Conservation (phyloP, 805 yeast species). For the Priceomyces melissophilus region DNA sequence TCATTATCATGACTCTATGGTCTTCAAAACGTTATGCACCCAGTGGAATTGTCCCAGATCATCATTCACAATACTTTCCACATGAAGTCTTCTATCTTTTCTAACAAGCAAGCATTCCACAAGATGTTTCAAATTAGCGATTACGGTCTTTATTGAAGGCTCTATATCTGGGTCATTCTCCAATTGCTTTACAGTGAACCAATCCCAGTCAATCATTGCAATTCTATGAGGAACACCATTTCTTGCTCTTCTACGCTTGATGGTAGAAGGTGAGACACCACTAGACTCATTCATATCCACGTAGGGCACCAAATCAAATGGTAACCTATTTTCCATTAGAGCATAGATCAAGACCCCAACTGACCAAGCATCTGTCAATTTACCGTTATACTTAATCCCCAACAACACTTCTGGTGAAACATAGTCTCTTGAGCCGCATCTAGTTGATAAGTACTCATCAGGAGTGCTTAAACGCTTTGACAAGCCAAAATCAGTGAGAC, state of each 20-base stretch:
- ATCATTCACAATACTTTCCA: slow-evolving; percentile 7
- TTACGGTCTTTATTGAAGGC: slow-evolving; percentile 14
- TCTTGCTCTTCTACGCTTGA: slow-evolving; percentile 39
- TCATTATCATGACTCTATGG: too few relatives aligned
- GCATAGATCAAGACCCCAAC: slow-evolving; percentile 88
- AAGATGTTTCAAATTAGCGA: slow-evolving; percentile 21
- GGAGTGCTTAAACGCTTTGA: slow-evolving; percentile 63
- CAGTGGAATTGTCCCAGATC: slow-evolving; percentile 3
- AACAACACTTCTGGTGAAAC: slow-evolving; percentile 91
- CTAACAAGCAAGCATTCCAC: slow-evolving; percentile 36
- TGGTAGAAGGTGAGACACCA: slow-evolving; percentile 38
- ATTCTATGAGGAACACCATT: slow-evolving; percentile 79
- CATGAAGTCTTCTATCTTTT: slow-evolving; percentile 29
- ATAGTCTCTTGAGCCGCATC: slow-evolving; percentile 97
- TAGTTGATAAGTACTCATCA: slow-evolving; percentile 66
- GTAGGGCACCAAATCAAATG: slow-evolving; percentile 83
- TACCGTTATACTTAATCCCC: slow-evolving; percentile 90
- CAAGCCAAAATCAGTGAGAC: slow-evolving; percentile 87
- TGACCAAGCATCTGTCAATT: slow-evolving; percentile 92
- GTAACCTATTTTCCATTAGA: slow-evolving; percentile 78
- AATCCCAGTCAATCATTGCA: slow-evolving; percentile 89
- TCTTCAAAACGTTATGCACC: background rate
- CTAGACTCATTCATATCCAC: slow-evolving; percentile 24
- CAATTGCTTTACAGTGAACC: slow-evolving; percentile 49
- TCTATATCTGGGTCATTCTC: slow-evolving; percentile 8